Evolutionary conservation across 1,139 yeast genomes (phyloP).

Genomic region (Yamadazyma pseudoaaseri): DNA sequence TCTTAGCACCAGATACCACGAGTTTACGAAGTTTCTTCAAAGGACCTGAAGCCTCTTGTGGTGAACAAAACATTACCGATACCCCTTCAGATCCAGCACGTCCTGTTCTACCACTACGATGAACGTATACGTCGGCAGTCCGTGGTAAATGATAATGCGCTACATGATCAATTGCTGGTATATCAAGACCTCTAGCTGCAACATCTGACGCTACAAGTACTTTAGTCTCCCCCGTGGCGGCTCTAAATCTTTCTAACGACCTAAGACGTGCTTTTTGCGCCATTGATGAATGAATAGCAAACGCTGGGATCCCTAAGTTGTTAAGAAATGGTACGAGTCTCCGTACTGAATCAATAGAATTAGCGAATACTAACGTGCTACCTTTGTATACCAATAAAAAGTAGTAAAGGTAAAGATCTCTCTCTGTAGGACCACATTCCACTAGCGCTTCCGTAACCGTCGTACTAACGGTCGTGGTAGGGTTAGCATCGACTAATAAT

Average conservation of each 20-base stretch:
- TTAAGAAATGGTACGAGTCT: conserved; percentile 75
- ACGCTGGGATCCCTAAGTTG: conserved; percentile 68
- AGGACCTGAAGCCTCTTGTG: conserved; percentile 91
- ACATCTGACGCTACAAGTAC: conserved; percentile 94
- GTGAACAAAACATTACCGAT: conserved; percentile 87
- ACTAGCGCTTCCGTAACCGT: conserved; percentile 82
- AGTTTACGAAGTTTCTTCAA: conserved; percentile 70
- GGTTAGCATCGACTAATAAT: conserved; percentile 77
- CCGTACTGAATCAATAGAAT: conserved; percentile 90
- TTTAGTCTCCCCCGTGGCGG: conserved; percentile 52
- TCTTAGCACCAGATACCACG: conserved; percentile 37
- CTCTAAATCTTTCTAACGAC: conserved; percentile 72
- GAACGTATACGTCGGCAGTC: conserved; percentile 91
- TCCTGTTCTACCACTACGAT: conserved; percentile 97
- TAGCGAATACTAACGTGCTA: conserved; percentile 86
- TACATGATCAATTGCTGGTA: conserved; percentile 87
- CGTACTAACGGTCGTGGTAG: conserved; percentile 75
- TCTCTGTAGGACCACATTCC: conserved; percentile 87
- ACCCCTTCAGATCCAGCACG: conserved; percentile 96
- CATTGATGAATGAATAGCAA: conserved; percentile 92
- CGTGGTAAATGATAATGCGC: conserved; percentile 95
- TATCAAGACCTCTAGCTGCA: conserved; percentile 97
- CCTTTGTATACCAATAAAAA: conserved; percentile 87
- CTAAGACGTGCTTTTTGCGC: conserved; percentile 89
- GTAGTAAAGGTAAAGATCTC: conserved; percentile 88